Base-by-base conservation (phyloP, 2,329 filamentous ascomycete genomes). In the Boeremia lycopersici region DNA sequence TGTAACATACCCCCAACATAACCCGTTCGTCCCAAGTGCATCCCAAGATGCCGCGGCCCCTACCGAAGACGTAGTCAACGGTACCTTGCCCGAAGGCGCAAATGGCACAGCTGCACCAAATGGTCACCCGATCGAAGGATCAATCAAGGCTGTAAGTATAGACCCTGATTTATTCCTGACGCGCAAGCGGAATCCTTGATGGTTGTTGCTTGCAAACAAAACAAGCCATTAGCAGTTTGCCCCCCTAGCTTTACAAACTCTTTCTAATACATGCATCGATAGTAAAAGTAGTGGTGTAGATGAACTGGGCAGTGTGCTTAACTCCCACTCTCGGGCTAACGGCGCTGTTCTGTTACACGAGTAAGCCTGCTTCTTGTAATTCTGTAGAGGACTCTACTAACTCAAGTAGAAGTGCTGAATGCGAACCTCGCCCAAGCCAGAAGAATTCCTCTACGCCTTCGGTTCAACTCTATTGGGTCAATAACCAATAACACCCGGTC, bases 211-310 rank as follows among this genome's bases (percentile, higher is more conserved):
- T 79, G 75, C 62, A 77, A 74, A 48, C 74, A 74, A 65, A 70
- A 68, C 48, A 60, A 63, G 48, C 58, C 54, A 52, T 68, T 67
- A 68, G 62, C 67, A 57, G 68, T 57, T 65, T 61, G 72, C 62
- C 54, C 74, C 57, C 57, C 59, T 57, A 60, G 52, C 62, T 56
- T 63, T 67, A 53, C 76, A 79, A 70, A 83, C 80, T 17, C 83
- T 83, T 71, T 83, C 82, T 58, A 82, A 84, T 70, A 79, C 81
- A 59, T 82, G 78, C 44, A 80, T 85, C 72, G 79, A 86, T 73
- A 78, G 78, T 65, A 78, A 75, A 70, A 56, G 44, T 59, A 78
- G 74, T 63, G 78, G 82, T 68, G 75, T 77, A 65, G 76, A 79
- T 59, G 79, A 83, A 68, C 65, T 80, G 64, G 71, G 78, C 43